Base-by-base conservation (phyloP, 2,329 filamentous ascomycete species). In the Balansia obtecta region DNA sequence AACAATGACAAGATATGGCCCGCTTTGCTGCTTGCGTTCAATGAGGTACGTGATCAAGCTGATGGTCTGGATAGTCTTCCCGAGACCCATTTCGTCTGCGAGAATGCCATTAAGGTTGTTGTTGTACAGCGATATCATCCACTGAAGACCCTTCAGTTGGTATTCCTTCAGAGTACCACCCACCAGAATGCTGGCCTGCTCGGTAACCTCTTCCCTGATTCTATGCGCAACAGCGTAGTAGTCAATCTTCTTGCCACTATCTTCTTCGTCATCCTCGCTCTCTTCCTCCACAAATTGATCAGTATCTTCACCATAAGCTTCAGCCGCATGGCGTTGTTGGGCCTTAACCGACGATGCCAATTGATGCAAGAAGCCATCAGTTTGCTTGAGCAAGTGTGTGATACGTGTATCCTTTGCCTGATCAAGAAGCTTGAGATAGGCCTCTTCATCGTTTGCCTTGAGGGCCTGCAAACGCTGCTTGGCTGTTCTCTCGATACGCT, bases 71-170 rank as follows among this genome's bases (percentile, higher is more conserved):
- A 98, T 98, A 0, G 93, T 98, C 73, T 98, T 98, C 68, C 93
- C 93, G 57, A 98, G 87, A 83, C 93, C 93, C 93, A 98, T 98
- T 71, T 98, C 93, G 62, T 98, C 93, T 52, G 93, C 93, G 60
- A 98, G 75, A 57, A 98, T 97, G 78, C 93, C 93, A 67, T 98
- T 98, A 57, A 98, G 80, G 69, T 96, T 98, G 75, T 98, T 98
- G 82, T 98, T 98, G 79, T 97, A 98, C 13, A 98, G 77, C 13
- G 93, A 98, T 54, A 98, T 84, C 93, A 98, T 98, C 93, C 93
- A 98, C 68, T 98, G 91, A 45, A 98, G 73, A 77, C 93, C 93
- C 81, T 96, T 97, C 69, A 98, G 59, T 71, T 98, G 93, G 69
- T 98, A 98, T 66, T 98, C 93, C 68, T 98, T 98, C 57, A 98